Percentiles rank a stretch among this genome's conserved stretches.
These are phyloP conservation scores for Aspergillus leporis DNA, from an alignment of 495 filamentous ascomycete species.

Conservation along the genomic window DNA sequence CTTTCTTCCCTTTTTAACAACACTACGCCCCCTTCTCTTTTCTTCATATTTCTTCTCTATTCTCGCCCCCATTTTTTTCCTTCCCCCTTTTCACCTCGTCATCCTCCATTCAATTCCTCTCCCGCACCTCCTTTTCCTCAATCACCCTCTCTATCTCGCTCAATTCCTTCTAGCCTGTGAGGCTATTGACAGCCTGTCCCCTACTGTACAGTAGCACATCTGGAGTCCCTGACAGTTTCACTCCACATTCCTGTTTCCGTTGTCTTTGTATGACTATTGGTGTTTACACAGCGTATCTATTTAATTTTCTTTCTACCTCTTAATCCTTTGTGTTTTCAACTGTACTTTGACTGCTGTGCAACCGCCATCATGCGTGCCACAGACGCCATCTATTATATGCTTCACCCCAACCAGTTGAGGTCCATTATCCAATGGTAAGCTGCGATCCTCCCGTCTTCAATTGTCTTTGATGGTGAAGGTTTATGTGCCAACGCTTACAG, in stretches of 20 bases:
- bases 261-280: conserved; percentile 7
- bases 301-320: conserved; percentile 2
- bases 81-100: conserved; percentile 11
- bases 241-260: conserved; percentile 11
- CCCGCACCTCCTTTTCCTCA: conserved; percentile 12
- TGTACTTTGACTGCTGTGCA: conserved; percentile 11
- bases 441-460: background rate
- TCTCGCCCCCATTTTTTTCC: background rate
- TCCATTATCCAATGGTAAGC: conserved; percentile 90
- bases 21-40: background rate
- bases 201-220: background rate
- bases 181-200: background rate
- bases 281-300: background rate
- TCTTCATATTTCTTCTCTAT: background rate
- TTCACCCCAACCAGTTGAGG: conserved; percentile 78
- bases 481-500: conserved; percentile 22
- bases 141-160: background rate
- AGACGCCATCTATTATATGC: conserved; percentile 69
- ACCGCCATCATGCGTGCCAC: conserved; percentile 49
- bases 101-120: background rate
- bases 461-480: conserved; percentile 2
- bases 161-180: conserved; percentile 2
- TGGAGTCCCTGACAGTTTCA: background rate
- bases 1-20: conserved; percentile 1
- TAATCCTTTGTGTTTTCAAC: conserved; percentile 14